Evolutionary conservation across 495 filamentous ascomycete species (phyloP), one percentile per base, ranked within the genome.

Genomic region (Astrocystis sublimbata): DNA sequence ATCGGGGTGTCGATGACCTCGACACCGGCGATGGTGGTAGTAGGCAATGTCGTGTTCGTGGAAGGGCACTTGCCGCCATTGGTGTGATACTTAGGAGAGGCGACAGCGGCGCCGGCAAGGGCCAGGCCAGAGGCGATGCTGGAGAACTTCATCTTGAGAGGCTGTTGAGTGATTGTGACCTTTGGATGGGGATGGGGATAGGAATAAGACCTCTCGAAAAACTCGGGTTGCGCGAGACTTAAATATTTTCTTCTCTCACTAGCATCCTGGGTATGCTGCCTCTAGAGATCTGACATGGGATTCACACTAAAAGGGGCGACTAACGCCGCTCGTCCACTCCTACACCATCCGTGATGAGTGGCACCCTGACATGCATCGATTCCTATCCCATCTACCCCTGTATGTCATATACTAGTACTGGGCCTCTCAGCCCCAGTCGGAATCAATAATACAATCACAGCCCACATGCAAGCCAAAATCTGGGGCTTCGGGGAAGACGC

Each of bases 1-100:
- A 57, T 57, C 15, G 54, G 54, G 28, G 54, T 57, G 24, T 57
- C 54, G 40, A 57, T 45, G 40, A 57, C 54, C 40, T 57, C 54
- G 9, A 57, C 40, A 26, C 54, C 54, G 5, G 54, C 54, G 35
- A 57, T 28, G 4, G 26, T 35, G 6, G 54, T 57, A 4, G 53
- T 56, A 19, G 54, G 54, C 10, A 23, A 23, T 4, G 19, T 12
- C 8, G 23, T 15, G 17, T 15, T 45, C 3, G 1, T 2, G 19
- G 36, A 24, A 1, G 2, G 2, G 21, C 52, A n/a, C 26, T 33
- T 17, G 3, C 23, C 7, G n/a, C n/a, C n/a, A n/a, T n/a, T n/a
- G n/a, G n/a, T n/a, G 40, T 17, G 15, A 15, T 0, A 15, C 5
- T n/a, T 21, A 8, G 54, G 40, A 8, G 19, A 2, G 40, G 54